Conservation (phyloP, 148 eudicot species). For the Silene uniflora region DNA sequence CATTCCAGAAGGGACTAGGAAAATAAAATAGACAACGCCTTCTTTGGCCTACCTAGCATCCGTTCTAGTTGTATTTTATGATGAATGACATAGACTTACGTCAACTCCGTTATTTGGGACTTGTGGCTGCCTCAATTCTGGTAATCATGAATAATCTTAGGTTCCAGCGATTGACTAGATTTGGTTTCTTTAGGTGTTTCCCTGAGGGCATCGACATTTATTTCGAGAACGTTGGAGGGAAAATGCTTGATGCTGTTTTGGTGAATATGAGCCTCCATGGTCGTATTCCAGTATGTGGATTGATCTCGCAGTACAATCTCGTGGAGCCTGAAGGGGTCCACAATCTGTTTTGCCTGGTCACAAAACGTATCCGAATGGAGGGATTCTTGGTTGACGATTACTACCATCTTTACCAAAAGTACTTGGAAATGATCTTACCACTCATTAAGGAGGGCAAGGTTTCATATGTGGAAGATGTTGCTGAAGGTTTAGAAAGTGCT, state of each 20-base stretch:
- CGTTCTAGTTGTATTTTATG: too few relatives aligned
- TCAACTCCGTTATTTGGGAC: too few relatives aligned
- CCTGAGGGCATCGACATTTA: constrained; percentile 48
- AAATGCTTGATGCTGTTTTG: constrained; percentile 50
- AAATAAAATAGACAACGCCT: too few relatives aligned
- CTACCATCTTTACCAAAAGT: constrained; percentile 40
- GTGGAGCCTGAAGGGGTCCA: constrained; percentile 38
- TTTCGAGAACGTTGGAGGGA: constrained; percentile 54
- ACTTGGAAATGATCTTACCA: constrained; percentile 39
- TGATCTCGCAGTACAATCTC: constrained; percentile 53
- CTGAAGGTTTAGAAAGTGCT: constrained; percentile 41
- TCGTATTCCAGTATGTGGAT: constrained; percentile 47
- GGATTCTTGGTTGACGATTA: constrained; percentile 36
- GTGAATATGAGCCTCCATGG: constrained; percentile 46
- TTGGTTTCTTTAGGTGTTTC: constrained; percentile 23
- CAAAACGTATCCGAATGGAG: constrained; percentile 44
- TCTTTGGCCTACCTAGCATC: too few relatives aligned
- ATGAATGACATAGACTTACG: too few relatives aligned
- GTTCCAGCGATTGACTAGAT: neutral
- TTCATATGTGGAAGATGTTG: constrained; percentile 43
- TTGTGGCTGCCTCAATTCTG: too few relatives aligned
- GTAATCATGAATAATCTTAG: neutral
- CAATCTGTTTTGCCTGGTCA: constrained; percentile 33
- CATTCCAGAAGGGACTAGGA: too few relatives aligned
- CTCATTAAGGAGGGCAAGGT: constrained; percentile 35